Base-by-base conservation (phyloP, 1,139 yeast genomes). In the Lodderomyces orthopsilosis region DNA sequence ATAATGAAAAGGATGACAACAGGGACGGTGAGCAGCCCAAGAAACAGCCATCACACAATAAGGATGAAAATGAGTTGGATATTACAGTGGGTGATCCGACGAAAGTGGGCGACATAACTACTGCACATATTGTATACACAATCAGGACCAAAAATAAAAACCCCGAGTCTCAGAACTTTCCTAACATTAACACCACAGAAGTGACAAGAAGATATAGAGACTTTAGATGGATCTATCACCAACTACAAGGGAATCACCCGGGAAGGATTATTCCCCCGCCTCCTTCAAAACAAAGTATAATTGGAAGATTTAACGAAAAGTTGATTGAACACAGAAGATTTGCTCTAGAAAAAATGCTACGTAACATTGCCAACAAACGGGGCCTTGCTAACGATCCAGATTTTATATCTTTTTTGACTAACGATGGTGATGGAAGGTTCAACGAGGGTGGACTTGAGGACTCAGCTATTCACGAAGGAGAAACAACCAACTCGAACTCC, bases 191-290 rank as follows among this genome's bases (percentile, higher is more conserved):
- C 2, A 70, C 73, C 35, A 62, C 71, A 7, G 63, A 73, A 6
- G 95, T 88, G 0, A 74, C 86, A 4, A 73, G 96, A 56, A 75
- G 96, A 50, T 89, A 89, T 61, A 78, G 82, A 47, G 96, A 89
- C 59, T 89, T 89, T 63, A 70, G 77, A 70, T 72, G 98, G 98
- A 74, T 93, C 22, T 91, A 89, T 62, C 89, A 89, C 53, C 96
- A 93, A 54, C 70, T 93, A 27, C 89, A 87, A 57, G 79, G 79
- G 51, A 88, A 85, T 54, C 90, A 93, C 58, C 95, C 96, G 24
- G 98, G 98, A 1, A 73, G 78, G 46, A 85, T 94, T 35, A 83
- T 94, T 22, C 98, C 98, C 1, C 96, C 98, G 0, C 98, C 98
- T 9, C 98, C 99, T 1, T 88, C 89, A 32, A 94, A 94, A 58